Base-by-base conservation (phyloP, 1,284 basidiomycete species). In the Hymenochaete sp. region DNA sequence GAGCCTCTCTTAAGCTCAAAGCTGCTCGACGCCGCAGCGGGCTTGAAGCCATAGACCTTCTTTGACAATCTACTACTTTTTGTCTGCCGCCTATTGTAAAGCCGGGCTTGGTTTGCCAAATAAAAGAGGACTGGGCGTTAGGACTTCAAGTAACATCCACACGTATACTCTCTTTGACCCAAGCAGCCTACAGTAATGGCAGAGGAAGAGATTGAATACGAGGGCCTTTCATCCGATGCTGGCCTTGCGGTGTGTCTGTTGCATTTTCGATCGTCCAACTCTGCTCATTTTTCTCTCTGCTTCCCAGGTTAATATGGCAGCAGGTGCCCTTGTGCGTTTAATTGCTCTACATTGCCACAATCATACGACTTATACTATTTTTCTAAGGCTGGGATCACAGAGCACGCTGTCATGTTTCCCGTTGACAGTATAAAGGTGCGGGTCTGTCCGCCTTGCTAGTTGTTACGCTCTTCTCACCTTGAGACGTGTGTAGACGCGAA, bases 391-490 rank as follows among this genome's bases (percentile, higher is more conserved):
- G 96, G 96, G 51, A 98, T 99, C 57, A 93, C 92, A 45, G 96
- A 99, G 65, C 96, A 99, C 67, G 90, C 93, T 21, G 91, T 96
- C 61, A 98, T 99, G 87, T 99, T 91, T 62, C 96, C 96, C 3
- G 73, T 98, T 53, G 96, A 99, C 67, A 93, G 90, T 58, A 96
- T 99, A 64, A 98, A 98, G 73, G 95, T 90, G 49, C 54, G 81
- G 65, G n/a, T n/a, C n/a, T n/a, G n/a, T n/a, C n/a, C n/a, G n/a
- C n/a, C n/a, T n/a, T n/a, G n/a, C n/a, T n/a, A n/a, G n/a, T n/a
- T n/a, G n/a, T n/a, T n/a, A n/a, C n/a, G n/a, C 19, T 36, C 36
- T 8, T 42, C 39, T 26, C 29, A 38, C 26, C 26, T 43, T 41
- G 32, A 26, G 28, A 36, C 16, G 2, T 28, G 1, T 42, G 4